Base-by-base conservation (phyloP, 257 asterid species). In the Solanum lycopersicoides region DNA sequence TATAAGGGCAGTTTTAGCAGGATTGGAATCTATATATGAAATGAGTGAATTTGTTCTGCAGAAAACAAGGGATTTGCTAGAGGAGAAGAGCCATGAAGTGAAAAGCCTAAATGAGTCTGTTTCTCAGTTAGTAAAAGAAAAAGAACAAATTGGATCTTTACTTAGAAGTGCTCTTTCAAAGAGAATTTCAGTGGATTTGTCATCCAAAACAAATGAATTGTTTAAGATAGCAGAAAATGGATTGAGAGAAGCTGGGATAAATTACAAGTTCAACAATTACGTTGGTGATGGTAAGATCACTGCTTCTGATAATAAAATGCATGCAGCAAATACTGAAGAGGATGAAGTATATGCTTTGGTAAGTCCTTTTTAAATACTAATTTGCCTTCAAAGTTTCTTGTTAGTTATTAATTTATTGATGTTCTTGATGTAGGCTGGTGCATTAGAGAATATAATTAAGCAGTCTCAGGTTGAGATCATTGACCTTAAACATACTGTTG, bases 391-490 rank as follows among this genome's bases (percentile, higher is more conserved):
- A 63, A 75, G 53, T 68, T 76, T 85, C 28, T 82, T 44, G 56
- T 28, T 86, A 86, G 73, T 83, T 87, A 89, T 59, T 76, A 83
- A 84, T 59, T 90, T 68, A 89, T 89, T 42, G 77, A 50, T 90
- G 75, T 80, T 85, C 23, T 79, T 88, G 30, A 34, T 85, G 83
- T 90, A 97, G 99, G 99, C 99, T 44, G 94, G 94, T 92, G 98
- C 99, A 6, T 88, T 97, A 90, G 99, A 97, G 91, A 93, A 94
- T 90, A 95, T 96, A 79, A 93, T 97, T 83, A 97, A 94, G 93
- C 99, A 97, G 90, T 93, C 99, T 91, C 99, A 97, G 93, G 86
- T 97, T 89, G 99, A 97, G 94, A 97, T 97, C 89, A 92, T 96
- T 89, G 99, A 97, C 95, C 94, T 97, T 84, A 94, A 97, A 91